Evolutionary conservation across 1,284 basidiomycete genomes (phyloP).

Genomic region (Sporisorium reilianum): DNA sequence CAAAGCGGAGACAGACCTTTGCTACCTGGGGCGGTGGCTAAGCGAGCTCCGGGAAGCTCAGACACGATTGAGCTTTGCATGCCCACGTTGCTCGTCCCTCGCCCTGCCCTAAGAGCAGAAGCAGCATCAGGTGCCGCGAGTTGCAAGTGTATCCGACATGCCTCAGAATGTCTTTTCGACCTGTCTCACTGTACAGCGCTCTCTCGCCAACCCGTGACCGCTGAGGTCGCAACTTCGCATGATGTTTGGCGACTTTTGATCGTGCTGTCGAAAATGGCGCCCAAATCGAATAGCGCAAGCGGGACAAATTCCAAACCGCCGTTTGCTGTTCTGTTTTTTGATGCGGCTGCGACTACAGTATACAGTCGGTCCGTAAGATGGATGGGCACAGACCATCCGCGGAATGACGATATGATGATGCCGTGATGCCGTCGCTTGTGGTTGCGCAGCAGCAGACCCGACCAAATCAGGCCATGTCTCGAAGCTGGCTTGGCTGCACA

Average conservation of each 20-base stretch:
- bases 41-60: slow-evolving; percentile 13
- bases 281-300: slow-evolving; percentile 10
- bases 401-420: not conserved
- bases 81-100: slow-evolving; percentile 1
- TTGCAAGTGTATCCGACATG: not conserved
- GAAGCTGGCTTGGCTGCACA: slow-evolving; percentile 1
- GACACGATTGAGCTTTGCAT: not conserved
- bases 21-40: slow-evolving; percentile 3
- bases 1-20: not conserved
- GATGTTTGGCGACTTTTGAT: not conserved
- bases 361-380: not conserved
- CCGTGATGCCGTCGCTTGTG: slow-evolving; percentile 8
- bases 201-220: not conserved
- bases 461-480: slow-evolving; percentile 8
- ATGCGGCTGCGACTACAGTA: no score
- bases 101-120: not conserved
- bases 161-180: slow-evolving; percentile 9
- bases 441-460: not conserved
- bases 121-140: not conserved
- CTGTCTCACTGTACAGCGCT: slow-evolving; percentile 3
- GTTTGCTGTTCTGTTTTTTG: not conserved
- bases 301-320: no score
- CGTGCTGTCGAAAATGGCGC: not conserved
- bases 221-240: not conserved
- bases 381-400: not conserved